phyloP scores from a whole-genome alignment of 345 rosid genomes.

The Citrus unshiu region DNA sequence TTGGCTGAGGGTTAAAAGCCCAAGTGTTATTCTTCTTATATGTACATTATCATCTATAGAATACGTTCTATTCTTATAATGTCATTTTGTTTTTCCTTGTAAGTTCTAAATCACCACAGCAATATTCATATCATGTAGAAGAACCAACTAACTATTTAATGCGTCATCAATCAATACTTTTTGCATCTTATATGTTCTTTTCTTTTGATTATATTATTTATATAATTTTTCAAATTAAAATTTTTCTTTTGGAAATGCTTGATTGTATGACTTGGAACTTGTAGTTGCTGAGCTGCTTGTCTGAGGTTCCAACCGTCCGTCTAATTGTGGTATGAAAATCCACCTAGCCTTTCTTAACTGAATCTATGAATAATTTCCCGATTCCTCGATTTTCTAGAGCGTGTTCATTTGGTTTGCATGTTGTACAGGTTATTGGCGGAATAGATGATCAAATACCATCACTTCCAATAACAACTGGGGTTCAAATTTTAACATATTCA shows the following conservation, averaged over 20 bases:
- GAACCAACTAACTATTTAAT: neutral
- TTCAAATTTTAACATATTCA: conserved; percentile 67
- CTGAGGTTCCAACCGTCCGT: conserved; percentile 78
- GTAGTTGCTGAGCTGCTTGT: conserved; percentile 78
- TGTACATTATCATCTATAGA: neutral
- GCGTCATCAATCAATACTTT: neutral
- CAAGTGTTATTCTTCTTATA: neutral
- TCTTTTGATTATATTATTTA: neutral
- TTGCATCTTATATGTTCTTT: neutral
- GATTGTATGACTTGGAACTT: conserved; percentile 27
- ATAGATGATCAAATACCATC: conserved; percentile 75
- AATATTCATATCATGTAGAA: neutral
- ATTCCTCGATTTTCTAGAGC: conserved; percentile 1
- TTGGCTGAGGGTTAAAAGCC: neutral
- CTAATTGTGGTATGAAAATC: conserved; percentile 75
- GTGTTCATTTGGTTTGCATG: conserved; percentile 16
- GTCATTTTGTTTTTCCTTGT: neutral
- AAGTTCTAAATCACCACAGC: neutral
- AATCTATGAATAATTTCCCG: neutral
- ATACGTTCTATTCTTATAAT: neutral
- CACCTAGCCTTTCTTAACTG: conserved; percentile 9
- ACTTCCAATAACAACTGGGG: conserved; percentile 68
- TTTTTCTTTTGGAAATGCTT: conserved; percentile 3
- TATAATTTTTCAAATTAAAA: conserved; percentile 4
- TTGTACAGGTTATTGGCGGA: conserved; percentile 87